Conservation (phyloP, 1,284 basidiomycete species). For the Moesziomyces aphidis region DNA sequence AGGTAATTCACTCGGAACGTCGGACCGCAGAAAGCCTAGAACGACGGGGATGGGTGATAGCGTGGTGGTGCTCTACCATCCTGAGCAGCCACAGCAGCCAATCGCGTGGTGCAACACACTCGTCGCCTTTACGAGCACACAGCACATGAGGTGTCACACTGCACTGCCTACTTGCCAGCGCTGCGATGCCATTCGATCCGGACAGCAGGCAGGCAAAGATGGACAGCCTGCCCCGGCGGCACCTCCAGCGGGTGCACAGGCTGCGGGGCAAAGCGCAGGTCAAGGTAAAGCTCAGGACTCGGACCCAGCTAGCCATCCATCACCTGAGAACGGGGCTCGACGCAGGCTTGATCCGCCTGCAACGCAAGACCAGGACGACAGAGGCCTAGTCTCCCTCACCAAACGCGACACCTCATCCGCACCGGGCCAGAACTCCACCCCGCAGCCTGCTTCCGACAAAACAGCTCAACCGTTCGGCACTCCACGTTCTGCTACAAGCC, state of each 20-base stretch:
- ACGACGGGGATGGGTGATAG: constrained; percentile 35
- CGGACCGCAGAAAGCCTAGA: neutral
- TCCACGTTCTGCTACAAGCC: neutral
- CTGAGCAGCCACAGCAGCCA: constrained; percentile 25
- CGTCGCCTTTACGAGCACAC: constrained; percentile 24
- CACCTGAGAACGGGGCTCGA: too few relatives aligned
- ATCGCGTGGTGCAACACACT: constrained; percentile 48
- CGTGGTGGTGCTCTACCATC: constrained; percentile 46
- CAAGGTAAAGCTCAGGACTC: too few relatives aligned
- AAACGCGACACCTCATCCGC: too few relatives aligned
- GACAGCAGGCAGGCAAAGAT: neutral
- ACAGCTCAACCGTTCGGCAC: neutral
- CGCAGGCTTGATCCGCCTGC: too few relatives aligned
- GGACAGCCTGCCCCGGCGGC: too few relatives aligned
- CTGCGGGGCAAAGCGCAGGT: too few relatives aligned
- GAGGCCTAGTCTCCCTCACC: too few relatives aligned
- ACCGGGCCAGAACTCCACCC: too few relatives aligned
- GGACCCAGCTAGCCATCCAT: too few relatives aligned
- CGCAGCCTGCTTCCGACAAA: too few relatives aligned
- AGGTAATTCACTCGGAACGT: neutral
- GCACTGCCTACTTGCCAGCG: constrained; percentile 43
- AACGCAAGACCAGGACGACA: too few relatives aligned
- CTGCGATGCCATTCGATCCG: constrained; percentile 27
- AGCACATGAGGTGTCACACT: constrained; percentile 19
- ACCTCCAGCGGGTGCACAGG: too few relatives aligned